Base-by-base conservation (phyloP, 345 rosid genomes). In the Populus euphratica region DNA sequence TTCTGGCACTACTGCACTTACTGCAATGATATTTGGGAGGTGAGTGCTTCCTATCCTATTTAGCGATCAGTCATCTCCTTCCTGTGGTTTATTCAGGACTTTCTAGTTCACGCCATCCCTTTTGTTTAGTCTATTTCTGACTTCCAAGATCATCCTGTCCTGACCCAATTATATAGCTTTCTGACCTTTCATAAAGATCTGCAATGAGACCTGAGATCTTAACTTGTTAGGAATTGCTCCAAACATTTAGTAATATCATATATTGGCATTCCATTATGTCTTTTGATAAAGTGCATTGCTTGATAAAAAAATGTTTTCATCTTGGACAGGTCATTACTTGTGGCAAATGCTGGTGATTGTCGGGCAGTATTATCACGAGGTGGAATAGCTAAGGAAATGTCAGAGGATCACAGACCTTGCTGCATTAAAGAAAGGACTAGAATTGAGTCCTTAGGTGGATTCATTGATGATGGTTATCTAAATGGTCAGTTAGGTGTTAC, bases 291-390 rank as follows among this genome's bases (percentile, higher is more conserved):
- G 12, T 41, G 33, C 12, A 41, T 41, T 41, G 44, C 44, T 41
- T 41, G 12, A 41, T 41, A 38, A 59, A 39, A 66, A 52, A 16
- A 4, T 17, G 50, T 17, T 7, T 2, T 56, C 35, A 69, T 78
- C 77, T 73, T 78, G 74, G 6, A 33, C 79, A 89, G 96, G 86
- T 91, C 91, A 29, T 80, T 91, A 56, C 89, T 93, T 29, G 96
- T 95, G 82, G 98, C 99, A 82, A 95, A 95, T 74, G 98, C 93
- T 52, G 97, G 99, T 50, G 99, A 95, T 82, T 95, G 94, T 63
- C 89, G 96, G 36, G 94, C 98, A 69, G 96, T 95, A 43, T 79
- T 93, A 63, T 94, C 93, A 27, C 85, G 87, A 63, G 50, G 69
- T 65, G 98, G 98, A 74, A 47, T 47, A 1, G 93, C 95, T 49